These are phyloP conservation scores for Tinospora cordifolia DNA, from an alignment of 164 flowering plant species.

Conservation along the genomic window DNA sequence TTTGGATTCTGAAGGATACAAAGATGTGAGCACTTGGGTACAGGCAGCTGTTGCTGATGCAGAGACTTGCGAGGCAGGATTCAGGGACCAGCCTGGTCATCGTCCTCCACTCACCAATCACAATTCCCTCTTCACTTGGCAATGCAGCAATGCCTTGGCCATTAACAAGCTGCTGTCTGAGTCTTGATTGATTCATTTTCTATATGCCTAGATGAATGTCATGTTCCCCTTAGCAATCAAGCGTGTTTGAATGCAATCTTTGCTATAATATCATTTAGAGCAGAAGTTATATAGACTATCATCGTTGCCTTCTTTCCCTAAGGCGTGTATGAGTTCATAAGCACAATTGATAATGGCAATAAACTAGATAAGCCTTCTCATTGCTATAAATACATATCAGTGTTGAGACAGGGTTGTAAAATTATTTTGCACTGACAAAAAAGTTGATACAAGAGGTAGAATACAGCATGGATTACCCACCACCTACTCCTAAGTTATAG, in stretches of 20 bases:
- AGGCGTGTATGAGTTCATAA: background rate
- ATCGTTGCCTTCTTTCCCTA: no score
- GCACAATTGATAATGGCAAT: background rate
- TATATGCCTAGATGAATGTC: background rate
- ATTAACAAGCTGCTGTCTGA: slow-evolving; percentile 13
- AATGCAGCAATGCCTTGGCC: slow-evolving; percentile 23
- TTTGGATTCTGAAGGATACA: slow-evolving; percentile 11
- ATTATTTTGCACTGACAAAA: slow-evolving; percentile 3
- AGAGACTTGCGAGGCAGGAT: slow-evolving; percentile 19
- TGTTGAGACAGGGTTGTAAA: background rate
- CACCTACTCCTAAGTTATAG: slow-evolving; percentile 8
- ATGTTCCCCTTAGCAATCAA: background rate
- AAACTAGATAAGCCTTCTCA: background rate
- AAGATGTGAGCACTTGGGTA: slow-evolving; percentile 16
- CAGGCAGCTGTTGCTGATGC: slow-evolving; percentile 22
- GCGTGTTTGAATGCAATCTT: background rate
- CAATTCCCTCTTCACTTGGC: slow-evolving; percentile 7
- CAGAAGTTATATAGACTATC: no score
- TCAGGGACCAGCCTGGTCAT: slow-evolving; percentile 6
- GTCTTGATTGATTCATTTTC: background rate
- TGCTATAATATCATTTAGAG: background rate
- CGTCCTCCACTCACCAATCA: background rate
- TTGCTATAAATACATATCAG: background rate
- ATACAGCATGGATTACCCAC: slow-evolving; percentile 7
- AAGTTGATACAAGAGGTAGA: slow-evolving; percentile 1